Conservation (phyloP, 2,329 filamentous ascomycete genomes). For the Penicillium sp. region DNA sequence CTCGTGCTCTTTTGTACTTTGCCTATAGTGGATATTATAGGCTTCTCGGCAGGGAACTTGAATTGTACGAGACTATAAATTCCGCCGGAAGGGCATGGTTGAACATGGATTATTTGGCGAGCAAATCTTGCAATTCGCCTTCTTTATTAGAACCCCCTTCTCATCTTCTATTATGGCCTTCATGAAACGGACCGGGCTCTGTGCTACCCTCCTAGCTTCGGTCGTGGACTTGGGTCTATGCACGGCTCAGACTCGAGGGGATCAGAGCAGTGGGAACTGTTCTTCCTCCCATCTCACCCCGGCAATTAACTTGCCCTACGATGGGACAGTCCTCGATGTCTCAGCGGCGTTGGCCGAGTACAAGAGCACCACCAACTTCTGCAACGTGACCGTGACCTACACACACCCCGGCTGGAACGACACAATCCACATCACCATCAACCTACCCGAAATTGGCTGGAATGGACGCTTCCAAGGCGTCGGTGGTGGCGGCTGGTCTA, state of each 20-base stretch:
- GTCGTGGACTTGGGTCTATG: not conserved
- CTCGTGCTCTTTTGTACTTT: no score
- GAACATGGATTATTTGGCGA: no score
- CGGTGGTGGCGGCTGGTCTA: constrained; percentile 33
- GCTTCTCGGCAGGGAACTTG: not conserved
- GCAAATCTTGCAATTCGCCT: not conserved
- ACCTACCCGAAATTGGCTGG: constrained; percentile 31
- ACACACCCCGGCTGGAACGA: constrained; percentile 35
- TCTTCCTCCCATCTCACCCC: not conserved
- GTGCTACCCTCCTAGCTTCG: not conserved
- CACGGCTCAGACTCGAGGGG: not conserved
- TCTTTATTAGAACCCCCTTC: not conserved
- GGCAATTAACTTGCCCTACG: not conserved
- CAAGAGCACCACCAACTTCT: constrained; percentile 21
- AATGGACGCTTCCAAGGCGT: constrained; percentile 34
- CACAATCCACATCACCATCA: constrained; percentile 26
- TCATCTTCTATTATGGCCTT: not conserved
- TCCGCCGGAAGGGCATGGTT: not conserved
- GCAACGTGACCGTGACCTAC: constrained; percentile 37
- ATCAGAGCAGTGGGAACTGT: not conserved
- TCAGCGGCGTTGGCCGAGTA: not conserved
- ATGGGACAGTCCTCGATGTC: not conserved
- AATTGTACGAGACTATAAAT: not conserved
- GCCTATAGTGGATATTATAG: no score
- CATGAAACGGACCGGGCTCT: not conserved